Evolutionary conservation across 2,329 filamentous ascomycete genomes (phyloP).

Genomic region (Fusarium kyushuense): DNA sequence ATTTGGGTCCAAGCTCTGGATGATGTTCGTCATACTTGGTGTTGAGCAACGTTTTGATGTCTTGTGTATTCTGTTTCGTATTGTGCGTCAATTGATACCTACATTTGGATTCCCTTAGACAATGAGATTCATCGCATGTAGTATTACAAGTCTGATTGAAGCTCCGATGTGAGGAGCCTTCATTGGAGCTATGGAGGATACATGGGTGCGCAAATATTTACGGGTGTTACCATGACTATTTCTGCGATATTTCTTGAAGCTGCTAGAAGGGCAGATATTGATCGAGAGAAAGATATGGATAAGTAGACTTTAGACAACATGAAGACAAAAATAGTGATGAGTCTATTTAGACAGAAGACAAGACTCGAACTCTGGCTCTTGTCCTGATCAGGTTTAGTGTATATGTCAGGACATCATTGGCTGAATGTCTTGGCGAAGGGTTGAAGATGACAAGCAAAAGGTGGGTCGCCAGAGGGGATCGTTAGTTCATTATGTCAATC

Average conservation of each 20-base stretch:
- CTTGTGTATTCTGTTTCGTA: constrained; percentile 4
- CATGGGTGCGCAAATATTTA: background rate
- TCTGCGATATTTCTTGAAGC: background rate
- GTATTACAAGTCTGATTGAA: background rate
- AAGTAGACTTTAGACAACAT: background rate
- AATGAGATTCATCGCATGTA: constrained; percentile 3
- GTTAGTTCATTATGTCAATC: background rate
- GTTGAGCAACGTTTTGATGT: background rate
- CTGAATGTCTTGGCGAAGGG: background rate
- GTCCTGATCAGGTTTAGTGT: background rate
- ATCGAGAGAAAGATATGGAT: accelerated
- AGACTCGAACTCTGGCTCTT: no score
- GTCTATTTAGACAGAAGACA: no score
- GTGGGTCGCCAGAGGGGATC: background rate
- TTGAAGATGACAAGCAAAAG: constrained; percentile 27
- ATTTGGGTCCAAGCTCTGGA: background rate
- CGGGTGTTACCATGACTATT: background rate
- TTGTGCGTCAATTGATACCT: background rate
- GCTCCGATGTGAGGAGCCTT: background rate
- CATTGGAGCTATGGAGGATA: background rate
- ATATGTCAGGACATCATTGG: background rate
- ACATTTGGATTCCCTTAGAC: background rate
- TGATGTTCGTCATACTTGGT: background rate
- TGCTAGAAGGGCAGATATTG: background rate
- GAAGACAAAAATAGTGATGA: background rate